Percentiles rank a stretch among this genome's conserved stretches.
These are phyloP conservation scores for Suillus americanus DNA, from an alignment of 768 basidiomycete genomes.

Conservation along the genomic window DNA sequence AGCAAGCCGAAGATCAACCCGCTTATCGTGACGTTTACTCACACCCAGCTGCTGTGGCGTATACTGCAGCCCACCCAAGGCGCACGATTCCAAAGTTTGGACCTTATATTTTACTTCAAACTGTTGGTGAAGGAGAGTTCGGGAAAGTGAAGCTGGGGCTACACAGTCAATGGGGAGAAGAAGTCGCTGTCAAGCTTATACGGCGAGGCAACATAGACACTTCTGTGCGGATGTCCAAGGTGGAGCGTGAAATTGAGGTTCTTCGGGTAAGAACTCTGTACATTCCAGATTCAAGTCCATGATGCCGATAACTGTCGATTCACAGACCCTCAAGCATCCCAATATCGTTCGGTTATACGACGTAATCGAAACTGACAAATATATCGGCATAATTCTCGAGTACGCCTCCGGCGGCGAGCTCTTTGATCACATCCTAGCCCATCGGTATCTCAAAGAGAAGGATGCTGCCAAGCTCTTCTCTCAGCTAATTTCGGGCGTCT, in stretches of 20 bases:
- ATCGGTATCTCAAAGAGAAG: conserved; percentile 91
- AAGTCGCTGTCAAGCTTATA: conserved; percentile 98
- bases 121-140: conserved; percentile 97
- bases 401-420: conserved; percentile 98
- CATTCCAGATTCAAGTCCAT: not conserved
- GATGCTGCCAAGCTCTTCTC: conserved; percentile 96
- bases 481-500: conserved; percentile 96
- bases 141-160: conserved; percentile 99
- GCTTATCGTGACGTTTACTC: conserved; percentile 74
- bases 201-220: conserved; percentile 90
- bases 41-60: conserved; percentile 84
- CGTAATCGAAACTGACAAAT: conserved; percentile 99
- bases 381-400: conserved; percentile 98
- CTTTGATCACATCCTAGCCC: conserved; percentile 98
- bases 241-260: conserved; percentile 97
- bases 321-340: conserved; percentile 89
- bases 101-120: conserved; percentile 92
- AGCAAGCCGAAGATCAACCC: conserved; percentile 42
- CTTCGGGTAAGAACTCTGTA: conserved; percentile 63
- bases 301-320: conserved; percentile 9
- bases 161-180: conserved; percentile 91
- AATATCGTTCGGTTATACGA: conserved; percentile 98
- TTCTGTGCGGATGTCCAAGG: conserved; percentile 85
- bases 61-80: conserved; percentile 76
- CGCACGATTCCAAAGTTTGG: conserved; percentile 93